Conservation (phyloP, 192 early-diverging fungal species). For the Diversispora eburnea region DNA sequence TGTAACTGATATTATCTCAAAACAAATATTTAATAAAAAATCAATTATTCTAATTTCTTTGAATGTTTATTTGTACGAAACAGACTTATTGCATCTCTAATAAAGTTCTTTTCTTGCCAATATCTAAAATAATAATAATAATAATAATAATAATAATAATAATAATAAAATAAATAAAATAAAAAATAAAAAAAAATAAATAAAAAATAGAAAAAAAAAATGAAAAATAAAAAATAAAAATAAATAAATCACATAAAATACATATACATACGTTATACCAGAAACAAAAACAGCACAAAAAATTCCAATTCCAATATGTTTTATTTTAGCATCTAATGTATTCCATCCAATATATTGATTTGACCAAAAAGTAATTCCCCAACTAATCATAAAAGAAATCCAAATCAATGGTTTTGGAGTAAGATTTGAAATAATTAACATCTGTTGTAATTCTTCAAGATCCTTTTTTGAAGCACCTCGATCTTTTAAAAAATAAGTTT, state of each 20-base stretch:
- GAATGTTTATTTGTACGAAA: background rate
- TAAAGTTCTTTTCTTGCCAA: conserved; percentile 10
- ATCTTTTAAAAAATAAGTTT: conserved; percentile 50
- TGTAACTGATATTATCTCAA: too few species aligned
- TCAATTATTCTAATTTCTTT: conserved; percentile 2
- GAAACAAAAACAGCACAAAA: conserved; percentile 36
- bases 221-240: background rate
- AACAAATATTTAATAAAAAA: background rate
- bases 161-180: background rate
- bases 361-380: conserved; percentile 49
- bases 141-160: background rate
- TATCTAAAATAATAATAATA: conserved; percentile 9
- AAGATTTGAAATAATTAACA: conserved; percentile 37
- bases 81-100: conserved; percentile 5
- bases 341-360: conserved; percentile 57
- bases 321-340: conserved; percentile 41
- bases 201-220: background rate
- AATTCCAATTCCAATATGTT: conserved; percentile 57
- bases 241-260: background rate
- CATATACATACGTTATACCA: conserved; percentile 38
- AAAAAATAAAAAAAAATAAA: background rate
- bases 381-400: conserved; percentile 47
- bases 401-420: conserved; percentile 43
- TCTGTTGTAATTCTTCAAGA: background rate
- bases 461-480: conserved; percentile 3